phyloP scores from a whole-genome alignment of 345 rosid genomes.

The Noccaea caerulescens region DNA sequence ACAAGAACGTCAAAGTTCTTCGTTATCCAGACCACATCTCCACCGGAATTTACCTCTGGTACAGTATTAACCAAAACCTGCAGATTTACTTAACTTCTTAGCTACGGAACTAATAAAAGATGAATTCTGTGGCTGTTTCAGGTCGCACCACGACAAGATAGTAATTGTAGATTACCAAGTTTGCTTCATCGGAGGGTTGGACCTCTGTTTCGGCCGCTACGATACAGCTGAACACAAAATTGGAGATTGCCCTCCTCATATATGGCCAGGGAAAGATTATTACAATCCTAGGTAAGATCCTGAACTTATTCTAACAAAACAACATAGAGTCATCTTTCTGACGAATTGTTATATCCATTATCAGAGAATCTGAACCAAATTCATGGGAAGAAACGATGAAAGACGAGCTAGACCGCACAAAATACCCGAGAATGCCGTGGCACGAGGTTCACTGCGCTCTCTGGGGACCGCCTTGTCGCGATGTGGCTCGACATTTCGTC shows the following conservation, averaged over 20 bases:
- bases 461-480: slow-evolving; percentile 97
- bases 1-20: slow-evolving; percentile 79
- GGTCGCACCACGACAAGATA: slow-evolving; percentile 98
- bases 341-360: background rate
- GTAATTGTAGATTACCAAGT: slow-evolving; percentile 80
- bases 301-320: background rate
- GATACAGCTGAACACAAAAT: slow-evolving; percentile 79
- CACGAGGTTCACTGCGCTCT: slow-evolving; percentile 95
- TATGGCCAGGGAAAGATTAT: slow-evolving; percentile 96
- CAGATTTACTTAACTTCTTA: background rate
- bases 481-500: slow-evolving; percentile 87
- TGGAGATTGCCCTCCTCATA: slow-evolving; percentile 67
- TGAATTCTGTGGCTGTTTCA: slow-evolving; percentile 33
- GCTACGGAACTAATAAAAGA: slow-evolving; percentile 5
- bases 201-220: slow-evolving; percentile 89
- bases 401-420: slow-evolving; percentile 74
- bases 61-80: slow-evolving; percentile 20
- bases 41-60: slow-evolving; percentile 84
- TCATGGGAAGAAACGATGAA: slow-evolving; percentile 93
- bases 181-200: slow-evolving; percentile 93
- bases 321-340: slow-evolving; percentile 14
- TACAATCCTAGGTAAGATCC: slow-evolving; percentile 79
- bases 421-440: slow-evolving; percentile 98
- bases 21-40: slow-evolving; percentile 91
- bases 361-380: slow-evolving; percentile 95